These are phyloP conservation scores for Xylaria scruposa DNA, from an alignment of 495 filamentous ascomycete species.

Conservation along the genomic window DNA sequence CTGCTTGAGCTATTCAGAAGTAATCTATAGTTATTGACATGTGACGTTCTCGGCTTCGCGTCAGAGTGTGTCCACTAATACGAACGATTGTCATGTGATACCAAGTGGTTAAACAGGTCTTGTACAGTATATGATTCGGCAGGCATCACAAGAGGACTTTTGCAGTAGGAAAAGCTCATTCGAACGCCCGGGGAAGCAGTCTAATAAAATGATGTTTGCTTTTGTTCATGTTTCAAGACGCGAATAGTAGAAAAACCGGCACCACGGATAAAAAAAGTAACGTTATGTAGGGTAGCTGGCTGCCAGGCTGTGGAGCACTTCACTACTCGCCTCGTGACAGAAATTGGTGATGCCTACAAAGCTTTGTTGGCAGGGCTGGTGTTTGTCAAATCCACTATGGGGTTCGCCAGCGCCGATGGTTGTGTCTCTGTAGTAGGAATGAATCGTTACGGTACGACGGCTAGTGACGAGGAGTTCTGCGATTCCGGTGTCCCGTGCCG, in stretches of 20 bases:
- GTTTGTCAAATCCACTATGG: background rate
- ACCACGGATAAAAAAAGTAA: background rate
- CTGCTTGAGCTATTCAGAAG: background rate
- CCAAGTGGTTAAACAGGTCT: background rate
- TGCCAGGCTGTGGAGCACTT: constrained; percentile 2
- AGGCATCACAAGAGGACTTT: background rate
- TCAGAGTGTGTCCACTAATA: background rate
- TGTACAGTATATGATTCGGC: background rate
- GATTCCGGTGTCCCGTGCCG: background rate
- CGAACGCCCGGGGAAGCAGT: too few relatives aligned
- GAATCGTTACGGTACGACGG: background rate
- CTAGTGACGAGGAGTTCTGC: background rate
- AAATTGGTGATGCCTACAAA: background rate
- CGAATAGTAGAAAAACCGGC: background rate
- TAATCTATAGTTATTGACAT: background rate
- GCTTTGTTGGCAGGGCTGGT: background rate
- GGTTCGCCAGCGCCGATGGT: background rate
- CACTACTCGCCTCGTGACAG: background rate
- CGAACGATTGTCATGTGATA: background rate
- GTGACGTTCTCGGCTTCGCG: background rate
- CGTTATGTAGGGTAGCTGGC: background rate
- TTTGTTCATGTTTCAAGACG: background rate
- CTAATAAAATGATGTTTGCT: background rate
- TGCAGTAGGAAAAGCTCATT: background rate
- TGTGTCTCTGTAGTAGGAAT: background rate